These are phyloP conservation scores for Ilyonectria destructans DNA, from an alignment of 2,329 filamentous ascomycete genomes.

Conservation along the genomic window DNA sequence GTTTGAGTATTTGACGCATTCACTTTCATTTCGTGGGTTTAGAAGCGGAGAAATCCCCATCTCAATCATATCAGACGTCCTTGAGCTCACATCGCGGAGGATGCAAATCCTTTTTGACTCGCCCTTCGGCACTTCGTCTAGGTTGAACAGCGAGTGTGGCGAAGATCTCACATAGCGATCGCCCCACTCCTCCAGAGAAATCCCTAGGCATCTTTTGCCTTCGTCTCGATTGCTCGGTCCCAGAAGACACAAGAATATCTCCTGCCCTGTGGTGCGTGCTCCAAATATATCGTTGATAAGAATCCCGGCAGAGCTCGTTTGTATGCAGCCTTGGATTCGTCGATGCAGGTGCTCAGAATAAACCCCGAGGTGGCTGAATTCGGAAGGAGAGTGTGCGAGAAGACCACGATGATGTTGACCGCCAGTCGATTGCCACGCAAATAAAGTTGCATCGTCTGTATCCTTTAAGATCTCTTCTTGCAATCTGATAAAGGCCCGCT, in stretches of 20 bases:
- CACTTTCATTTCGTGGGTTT: not conserved
- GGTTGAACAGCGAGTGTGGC: not conserved
- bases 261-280: not conserved
- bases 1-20: not conserved
- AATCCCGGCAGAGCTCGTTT: not conserved
- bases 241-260: not conserved
- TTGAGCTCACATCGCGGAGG: not conserved
- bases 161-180: conserved; percentile 9
- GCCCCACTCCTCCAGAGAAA: conserved; percentile 1
- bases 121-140: not conserved
- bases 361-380: conserved; percentile 7
- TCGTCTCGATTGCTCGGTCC: not conserved
- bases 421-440: conserved; percentile 2
- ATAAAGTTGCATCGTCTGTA: conserved; percentile 25
- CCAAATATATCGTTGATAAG: not conserved
- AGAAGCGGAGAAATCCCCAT: too few relatives aligned
- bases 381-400: not conserved
- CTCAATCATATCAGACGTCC: not conserved
- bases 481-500: conserved; percentile 43
- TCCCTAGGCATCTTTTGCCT: not conserved
- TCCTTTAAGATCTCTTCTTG: conserved; percentile 41
- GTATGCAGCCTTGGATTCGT: not conserved
- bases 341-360: too few relatives aligned
- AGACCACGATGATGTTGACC: conserved; percentile 8
- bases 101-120: not conserved